Evolutionary conservation across 2,329 filamentous ascomycete species (phyloP), one percentile per base, ranked within the genome.

Genomic region (Colletotrichum trifolii): DNA sequence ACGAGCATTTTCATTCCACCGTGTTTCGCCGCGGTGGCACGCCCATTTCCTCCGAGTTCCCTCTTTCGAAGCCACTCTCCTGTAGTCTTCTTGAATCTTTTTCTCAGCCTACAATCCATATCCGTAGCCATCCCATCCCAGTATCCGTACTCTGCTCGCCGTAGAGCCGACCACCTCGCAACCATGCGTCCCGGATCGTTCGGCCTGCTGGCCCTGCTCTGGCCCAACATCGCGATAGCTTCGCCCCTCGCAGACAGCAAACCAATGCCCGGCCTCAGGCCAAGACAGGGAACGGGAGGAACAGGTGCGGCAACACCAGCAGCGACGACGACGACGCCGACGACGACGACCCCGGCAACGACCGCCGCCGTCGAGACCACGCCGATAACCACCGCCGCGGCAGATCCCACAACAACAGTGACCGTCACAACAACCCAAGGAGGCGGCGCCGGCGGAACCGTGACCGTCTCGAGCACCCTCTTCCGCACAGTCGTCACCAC

Each of bases 401-500:
- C 46, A 13, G 50, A 60, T 46, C n/a, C 38, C 61, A 39, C 61
- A 25, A 59, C 60, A 34, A 60, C 54, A 39, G 45, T 64, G 8
- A 62, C 47, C 25, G 50, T 60, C 38, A 59, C 52, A 11, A 55
- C 54, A 5, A 65, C 60, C 9, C 35, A 46, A 12, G 50, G 35
- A 12, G 60, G 48, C 36, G 54, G 63, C 42, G 60, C 50, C 36
- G 36, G 38, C 33, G 66, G 62, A 55, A 58, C 52, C 56, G 50
- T 66, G 36, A 68, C 67, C 17, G 48, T 55, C 17, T 59, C 60
- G 3, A 52, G 47, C n/a, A 43, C 39, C 36, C 33, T 64, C 49
- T 42, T 62, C 45, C 63, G 67, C 48, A 69, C 62, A 40, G 49
- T 63, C 50, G 56, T 73, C 35, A 71, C 74, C 6, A 78, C 77